Conservation (phyloP, 331 rosid species). For the Malus hybrid region DNA sequence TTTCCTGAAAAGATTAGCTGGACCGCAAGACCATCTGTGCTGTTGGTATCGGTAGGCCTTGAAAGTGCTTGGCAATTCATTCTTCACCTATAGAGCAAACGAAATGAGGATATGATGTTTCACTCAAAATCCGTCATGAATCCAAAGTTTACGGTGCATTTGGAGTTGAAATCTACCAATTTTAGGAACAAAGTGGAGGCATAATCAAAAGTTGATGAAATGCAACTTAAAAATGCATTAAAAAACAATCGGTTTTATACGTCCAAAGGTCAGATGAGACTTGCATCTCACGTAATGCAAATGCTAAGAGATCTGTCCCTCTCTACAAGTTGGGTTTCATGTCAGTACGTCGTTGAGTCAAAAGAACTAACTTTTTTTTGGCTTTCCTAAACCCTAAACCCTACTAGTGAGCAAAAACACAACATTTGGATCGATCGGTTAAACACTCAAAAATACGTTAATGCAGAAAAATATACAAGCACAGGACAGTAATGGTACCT, state of each 20-base stretch:
- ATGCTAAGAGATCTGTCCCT: too few species aligned
- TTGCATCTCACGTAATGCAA: not conserved
- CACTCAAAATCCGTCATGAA: not conserved
- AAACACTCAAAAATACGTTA: not conserved
- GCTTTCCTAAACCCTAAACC: not conserved
- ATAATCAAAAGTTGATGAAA: not conserved
- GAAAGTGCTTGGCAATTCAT: slow-evolving; percentile 87
- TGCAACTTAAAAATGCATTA: not conserved
- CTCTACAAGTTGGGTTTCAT: too few species aligned
- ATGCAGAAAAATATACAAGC: not conserved
- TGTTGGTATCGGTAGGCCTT: slow-evolving; percentile 97
- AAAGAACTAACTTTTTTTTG: not conserved
- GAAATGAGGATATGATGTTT: not conserved
- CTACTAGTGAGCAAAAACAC: not conserved
- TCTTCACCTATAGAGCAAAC: slow-evolving; percentile 53
- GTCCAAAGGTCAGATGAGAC: not conserved
- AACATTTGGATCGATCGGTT: not conserved
- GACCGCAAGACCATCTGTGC: slow-evolving; percentile 98
- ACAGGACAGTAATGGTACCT: slow-evolving; percentile 28
- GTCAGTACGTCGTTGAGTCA: too few species aligned
- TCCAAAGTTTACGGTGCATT: not conserved
- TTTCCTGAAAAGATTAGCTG: slow-evolving; percentile 89
- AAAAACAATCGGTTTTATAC: not conserved
- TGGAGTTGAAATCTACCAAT: not conserved
- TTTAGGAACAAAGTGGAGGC: not conserved